Base-by-base conservation (phyloP, 306 rosid genomes). In the Datisca glomerata region DNA sequence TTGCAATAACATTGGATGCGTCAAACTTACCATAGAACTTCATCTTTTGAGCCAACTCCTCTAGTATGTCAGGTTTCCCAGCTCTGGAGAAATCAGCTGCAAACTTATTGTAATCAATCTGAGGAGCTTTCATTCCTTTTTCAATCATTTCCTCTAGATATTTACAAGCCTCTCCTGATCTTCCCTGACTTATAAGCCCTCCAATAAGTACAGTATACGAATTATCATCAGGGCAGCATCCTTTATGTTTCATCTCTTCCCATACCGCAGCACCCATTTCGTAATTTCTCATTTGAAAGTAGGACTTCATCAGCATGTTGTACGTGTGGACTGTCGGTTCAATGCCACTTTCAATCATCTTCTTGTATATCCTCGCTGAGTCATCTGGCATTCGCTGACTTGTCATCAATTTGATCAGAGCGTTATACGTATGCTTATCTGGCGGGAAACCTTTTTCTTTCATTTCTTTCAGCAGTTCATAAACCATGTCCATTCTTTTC, bases 261-360 rank as follows among this genome's bases (percentile, higher is more conserved):
- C 98, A 89, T 48, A 66, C 49, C 0, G 70, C 67, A 21, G 9
- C 46, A 20, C 91, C 98, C 77, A 66, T 73, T 33, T 77, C 84
- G 29, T 80, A 77, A 63, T 80, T 70, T 65, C 70, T 75, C 3
- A 66, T 51, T 50, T 57, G 72, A 49, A 74, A 80, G 60, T 69
- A 84, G 47, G 98, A 80, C 28, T 84, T 89, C 98, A 86, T 72
- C 20, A 84, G 65, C 98, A 84, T 89, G 71, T 72, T 78, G 60
- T 70, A 89, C 17, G 95, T 77, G 67, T 89, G 93, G 57, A 84
- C 68, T 14, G 93, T 48, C 31, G 95, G 78, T 55, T 68, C 47
- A 55, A 77, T 28, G 39, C 84, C 84, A 47, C 56, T 64, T 32
- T 61, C 63, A 65, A 73, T 44, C 98, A 89, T 84, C 61, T 70